Conservation (phyloP, 1,139 yeast genomes). For the Hansenula sp. region DNA sequence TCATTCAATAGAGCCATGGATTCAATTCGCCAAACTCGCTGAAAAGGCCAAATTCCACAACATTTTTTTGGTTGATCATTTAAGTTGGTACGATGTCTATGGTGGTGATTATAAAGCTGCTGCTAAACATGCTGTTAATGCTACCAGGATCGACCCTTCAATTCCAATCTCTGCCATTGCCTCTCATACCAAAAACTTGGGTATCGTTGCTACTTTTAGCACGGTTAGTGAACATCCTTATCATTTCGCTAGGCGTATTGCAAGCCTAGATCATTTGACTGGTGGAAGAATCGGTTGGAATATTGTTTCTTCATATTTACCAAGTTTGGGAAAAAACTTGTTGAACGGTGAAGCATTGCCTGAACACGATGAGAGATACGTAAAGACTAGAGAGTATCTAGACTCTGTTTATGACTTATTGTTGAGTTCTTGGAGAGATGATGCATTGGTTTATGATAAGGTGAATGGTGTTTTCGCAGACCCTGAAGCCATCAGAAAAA, state of each 20-base stretch:
- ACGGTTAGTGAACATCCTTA: slow-evolving; percentile 39
- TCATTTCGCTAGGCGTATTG: slow-evolving; percentile 35
- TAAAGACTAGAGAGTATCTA: slow-evolving; percentile 35
- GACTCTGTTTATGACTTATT: slow-evolving; percentile 34
- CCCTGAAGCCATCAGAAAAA: slow-evolving; percentile 33
- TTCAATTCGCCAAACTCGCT: slow-evolving; percentile 32
- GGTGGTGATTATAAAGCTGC: slow-evolving; percentile 37
- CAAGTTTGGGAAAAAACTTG: slow-evolving; percentile 35
- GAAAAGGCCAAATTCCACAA: slow-evolving; percentile 38
- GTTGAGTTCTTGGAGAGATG: slow-evolving; percentile 40
- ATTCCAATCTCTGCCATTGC: slow-evolving; percentile 35
- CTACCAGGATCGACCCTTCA: slow-evolving; percentile 31
- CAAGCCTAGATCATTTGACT: slow-evolving; percentile 36
- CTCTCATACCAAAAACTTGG: slow-evolving; percentile 31
- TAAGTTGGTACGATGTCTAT: slow-evolving; percentile 37
- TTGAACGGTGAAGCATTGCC: slow-evolving; percentile 33
- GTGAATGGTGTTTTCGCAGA: slow-evolving; percentile 32
- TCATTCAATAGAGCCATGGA: slow-evolving; percentile 36
- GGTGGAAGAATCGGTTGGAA: slow-evolving; percentile 43
- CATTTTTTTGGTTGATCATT: slow-evolving; percentile 37
- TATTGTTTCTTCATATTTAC: slow-evolving; percentile 36
- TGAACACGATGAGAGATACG: slow-evolving; percentile 34
- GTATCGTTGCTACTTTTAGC: slow-evolving; percentile 35
- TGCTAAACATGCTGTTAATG: slow-evolving; percentile 32
- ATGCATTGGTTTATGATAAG: slow-evolving; percentile 31